phyloP scores from a whole-genome alignment of 2,329 filamentous ascomycete species.

The Colletotrichum gloeosporioides region DNA sequence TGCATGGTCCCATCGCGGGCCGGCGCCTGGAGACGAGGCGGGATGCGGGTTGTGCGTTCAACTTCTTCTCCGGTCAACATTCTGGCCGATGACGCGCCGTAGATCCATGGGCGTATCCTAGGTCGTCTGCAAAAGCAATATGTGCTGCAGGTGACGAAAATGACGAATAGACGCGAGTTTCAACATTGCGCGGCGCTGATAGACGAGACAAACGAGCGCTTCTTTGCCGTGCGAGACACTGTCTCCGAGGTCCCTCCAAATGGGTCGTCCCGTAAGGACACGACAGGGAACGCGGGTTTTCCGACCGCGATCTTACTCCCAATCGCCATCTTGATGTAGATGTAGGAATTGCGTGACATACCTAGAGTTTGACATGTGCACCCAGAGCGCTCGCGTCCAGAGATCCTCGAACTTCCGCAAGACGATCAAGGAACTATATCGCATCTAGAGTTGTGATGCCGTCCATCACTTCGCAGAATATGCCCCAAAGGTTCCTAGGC shows the following conservation, averaged over 20 bases:
- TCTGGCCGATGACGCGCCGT: background rate
- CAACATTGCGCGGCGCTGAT: background rate
- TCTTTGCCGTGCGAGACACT: background rate
- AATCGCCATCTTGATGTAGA: background rate
- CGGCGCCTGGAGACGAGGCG: background rate
- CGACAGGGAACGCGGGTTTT: background rate
- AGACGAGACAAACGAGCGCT: background rate
- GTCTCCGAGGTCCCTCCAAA: background rate
- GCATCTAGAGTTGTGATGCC: background rate
- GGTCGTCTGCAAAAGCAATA: background rate
- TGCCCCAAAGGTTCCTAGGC: background rate
- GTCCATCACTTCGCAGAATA: background rate
- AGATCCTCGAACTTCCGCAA: background rate
- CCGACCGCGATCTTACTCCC: background rate
- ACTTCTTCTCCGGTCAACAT: background rate
- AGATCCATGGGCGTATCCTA: background rate
- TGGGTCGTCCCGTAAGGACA: background rate
- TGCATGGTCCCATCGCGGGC: constrained; percentile 9
- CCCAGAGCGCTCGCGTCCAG: background rate
- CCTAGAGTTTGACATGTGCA: background rate
- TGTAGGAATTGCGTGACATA: background rate
- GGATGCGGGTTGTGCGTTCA: background rate
- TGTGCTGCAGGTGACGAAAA: background rate
- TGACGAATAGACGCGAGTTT: background rate
- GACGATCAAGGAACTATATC: background rate